A percentile compares a stretch with the other conserved stretches of the same genome.
phyloP scores from a whole-genome alignment of 345 rosid species.

The Lepidium africanum region DNA sequence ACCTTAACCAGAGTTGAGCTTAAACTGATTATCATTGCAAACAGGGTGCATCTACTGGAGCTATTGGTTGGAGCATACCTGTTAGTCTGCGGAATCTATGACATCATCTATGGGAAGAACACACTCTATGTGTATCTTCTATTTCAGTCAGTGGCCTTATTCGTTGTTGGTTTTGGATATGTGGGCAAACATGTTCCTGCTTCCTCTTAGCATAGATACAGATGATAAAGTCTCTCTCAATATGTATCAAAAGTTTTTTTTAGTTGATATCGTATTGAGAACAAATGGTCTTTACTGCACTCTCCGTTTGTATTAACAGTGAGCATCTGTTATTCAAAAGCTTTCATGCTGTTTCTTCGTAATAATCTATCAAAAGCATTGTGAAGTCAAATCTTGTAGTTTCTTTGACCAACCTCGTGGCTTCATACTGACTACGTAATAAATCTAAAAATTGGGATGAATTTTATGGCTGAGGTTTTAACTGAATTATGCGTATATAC shows the following conservation, averaged over 20 bases:
- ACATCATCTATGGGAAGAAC: constrained; percentile 50
- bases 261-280: constrained; percentile 20
- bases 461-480: neutral
- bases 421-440: neutral
- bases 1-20: neutral
- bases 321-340: neutral
- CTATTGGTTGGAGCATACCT: constrained; percentile 64
- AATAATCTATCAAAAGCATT: too few relatives aligned
- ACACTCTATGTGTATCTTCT: constrained; percentile 56
- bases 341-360: neutral
- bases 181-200: constrained; percentile 62
- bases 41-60: constrained; percentile 58
- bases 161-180: constrained; percentile 64
- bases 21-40: neutral
- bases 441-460: neutral
- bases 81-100: constrained; percentile 69
- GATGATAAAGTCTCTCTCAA: constrained; percentile 15
- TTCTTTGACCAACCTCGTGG: constrained; percentile 2
- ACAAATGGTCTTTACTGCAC: neutral
- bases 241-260: constrained; percentile 6
- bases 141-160: constrained; percentile 67
- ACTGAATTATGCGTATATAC: neutral
- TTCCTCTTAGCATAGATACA: constrained; percentile 15
- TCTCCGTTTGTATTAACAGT: neutral
- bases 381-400: too few relatives aligned